Base-by-base conservation (phyloP, 164 flowering plant species). In the Macadamia integrifolia region DNA sequence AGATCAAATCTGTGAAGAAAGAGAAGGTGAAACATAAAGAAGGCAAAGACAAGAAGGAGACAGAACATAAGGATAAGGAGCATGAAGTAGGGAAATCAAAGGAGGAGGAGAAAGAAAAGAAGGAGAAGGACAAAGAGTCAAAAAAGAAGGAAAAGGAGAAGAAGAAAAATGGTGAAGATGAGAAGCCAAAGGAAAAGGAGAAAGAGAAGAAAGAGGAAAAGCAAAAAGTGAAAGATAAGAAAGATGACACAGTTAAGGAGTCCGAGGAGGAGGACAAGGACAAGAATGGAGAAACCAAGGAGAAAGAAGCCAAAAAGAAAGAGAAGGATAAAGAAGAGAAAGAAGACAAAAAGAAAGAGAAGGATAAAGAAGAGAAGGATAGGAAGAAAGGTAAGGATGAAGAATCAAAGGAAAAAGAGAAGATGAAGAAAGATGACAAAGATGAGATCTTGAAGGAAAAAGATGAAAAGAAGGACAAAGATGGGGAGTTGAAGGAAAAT, bases 1-100 rank as follows among this genome's bases (percentile, higher is more conserved):
- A 82, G 74, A 65, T 76, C 61, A 79, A 86, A 77, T 69, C 77
- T 31, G 76, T 61, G 8, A 80, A 77, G 78, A 85, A 78, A 68
- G 77, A 71, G n/a, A 76, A 72, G 69, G 43, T 74, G 3, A 73
- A 80, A 44, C 62, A 69, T 6, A 76, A 76, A 58, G 77, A 76
- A 29, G 79, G 71, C 40, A 35, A 35, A 35, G 3, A 35, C 5
- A 5, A 35, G 40, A 5, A 35, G 40, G 40, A 35, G 3, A 35
- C 40, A 35, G 5, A 35, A 35, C 40, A 35, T 35, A 35, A 35
- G 40, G 40, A 35, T 35, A 35, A 0, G 40, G 40, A 35, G 40
- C 3, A 35, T 35, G 40, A 35, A 35, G 40, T 2, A 35, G 40
- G 40, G 40, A 5, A 35, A 35, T 35, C 40, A 35, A 35, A 35